Percentiles rank a stretch among this genome's conserved stretches.
phyloP scores from a whole-genome alignment of 352 stramenopile species.

The Pythium inflatum region DNA sequence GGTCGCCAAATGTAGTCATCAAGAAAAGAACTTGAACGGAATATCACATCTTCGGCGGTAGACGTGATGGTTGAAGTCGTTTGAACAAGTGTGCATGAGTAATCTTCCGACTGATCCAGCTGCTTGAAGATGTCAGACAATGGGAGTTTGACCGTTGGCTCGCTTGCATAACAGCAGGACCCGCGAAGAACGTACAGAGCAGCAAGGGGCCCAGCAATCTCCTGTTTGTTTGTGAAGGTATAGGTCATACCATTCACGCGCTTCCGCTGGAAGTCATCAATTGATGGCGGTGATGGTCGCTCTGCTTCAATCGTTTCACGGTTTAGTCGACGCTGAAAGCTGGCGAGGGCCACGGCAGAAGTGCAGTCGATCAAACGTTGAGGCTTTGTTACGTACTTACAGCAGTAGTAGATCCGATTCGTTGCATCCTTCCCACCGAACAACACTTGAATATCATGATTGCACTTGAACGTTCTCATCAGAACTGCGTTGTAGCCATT shows the following conservation, averaged over 20 bases:
- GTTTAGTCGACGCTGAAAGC: constrained; percentile 17
- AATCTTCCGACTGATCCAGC: background rate
- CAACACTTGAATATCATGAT: constrained; percentile 24
- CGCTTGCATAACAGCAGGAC: constrained; percentile 25
- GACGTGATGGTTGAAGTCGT: background rate
- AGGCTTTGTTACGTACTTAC: constrained; percentile 31
- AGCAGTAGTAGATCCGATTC: constrained; percentile 31
- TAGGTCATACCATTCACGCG: constrained; percentile 22
- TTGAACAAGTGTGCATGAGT: background rate
- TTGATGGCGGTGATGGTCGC: background rate
- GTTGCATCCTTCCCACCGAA: constrained; percentile 23
- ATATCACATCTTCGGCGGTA: background rate
- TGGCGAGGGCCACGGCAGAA: constrained; percentile 21
- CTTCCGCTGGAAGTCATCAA: constrained; percentile 11
- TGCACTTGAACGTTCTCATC: constrained; percentile 26
- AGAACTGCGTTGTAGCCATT: constrained; percentile 20
- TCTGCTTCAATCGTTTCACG: background rate
- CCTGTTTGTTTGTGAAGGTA: constrained; percentile 31
- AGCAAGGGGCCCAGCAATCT: constrained; percentile 25
- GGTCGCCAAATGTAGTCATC: constrained; percentile 12
- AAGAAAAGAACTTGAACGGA: background rate
- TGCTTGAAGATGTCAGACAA: constrained; percentile 14
- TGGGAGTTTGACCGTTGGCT: background rate
- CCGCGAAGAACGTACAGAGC: constrained; percentile 17
- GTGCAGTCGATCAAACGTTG: constrained; percentile 19